Conservation (phyloP, 2,329 filamentous ascomycete genomes). For the Endoconidiophora laricicola region DNA sequence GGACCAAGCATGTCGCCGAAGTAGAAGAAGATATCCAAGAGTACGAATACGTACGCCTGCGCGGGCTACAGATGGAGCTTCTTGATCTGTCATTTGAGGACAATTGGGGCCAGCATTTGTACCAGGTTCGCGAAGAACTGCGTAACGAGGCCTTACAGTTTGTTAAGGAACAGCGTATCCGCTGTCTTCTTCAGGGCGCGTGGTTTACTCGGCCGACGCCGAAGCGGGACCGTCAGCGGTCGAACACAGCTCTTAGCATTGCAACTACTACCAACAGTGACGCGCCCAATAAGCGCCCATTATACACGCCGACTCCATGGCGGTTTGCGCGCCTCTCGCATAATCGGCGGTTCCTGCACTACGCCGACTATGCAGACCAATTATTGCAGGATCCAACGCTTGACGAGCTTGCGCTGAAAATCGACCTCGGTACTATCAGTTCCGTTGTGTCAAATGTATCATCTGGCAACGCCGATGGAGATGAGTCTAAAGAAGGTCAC, state of each 20-base stretch:
- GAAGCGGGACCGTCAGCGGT: constrained; percentile 24
- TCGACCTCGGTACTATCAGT: constrained; percentile 75
- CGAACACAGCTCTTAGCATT: constrained; percentile 24
- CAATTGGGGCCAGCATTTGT: constrained; percentile 80
- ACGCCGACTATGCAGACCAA: constrained; percentile 62
- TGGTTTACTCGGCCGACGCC: constrained; percentile 55
- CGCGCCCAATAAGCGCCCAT: constrained; percentile 20
- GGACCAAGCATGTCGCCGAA: constrained; percentile 70
- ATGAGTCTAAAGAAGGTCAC: constrained; percentile 25
- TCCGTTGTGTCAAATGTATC: constrained; percentile 88
- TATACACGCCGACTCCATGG: constrained; percentile 43
- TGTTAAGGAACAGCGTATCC: constrained; percentile 88
- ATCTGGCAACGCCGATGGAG: constrained; percentile 32
- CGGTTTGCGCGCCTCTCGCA: constrained; percentile 79
- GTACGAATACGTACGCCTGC: constrained; percentile 61
- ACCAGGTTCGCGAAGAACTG: constrained; percentile 79
- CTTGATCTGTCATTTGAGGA: constrained; percentile 85
- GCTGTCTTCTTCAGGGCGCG: constrained; percentile 71
- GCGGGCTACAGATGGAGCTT: constrained; percentile 84
- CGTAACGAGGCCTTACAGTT: constrained; percentile 87
- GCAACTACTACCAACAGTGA: constrained; percentile 11
- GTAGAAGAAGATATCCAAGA: constrained; percentile 79
- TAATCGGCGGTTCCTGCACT: constrained; percentile 80
- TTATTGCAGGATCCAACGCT: constrained; percentile 49
- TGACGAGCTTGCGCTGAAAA: constrained; percentile 59